Evolutionary conservation across 805 yeast species (phyloP).

Genomic region (Kodamaea jinghongensis): DNA sequence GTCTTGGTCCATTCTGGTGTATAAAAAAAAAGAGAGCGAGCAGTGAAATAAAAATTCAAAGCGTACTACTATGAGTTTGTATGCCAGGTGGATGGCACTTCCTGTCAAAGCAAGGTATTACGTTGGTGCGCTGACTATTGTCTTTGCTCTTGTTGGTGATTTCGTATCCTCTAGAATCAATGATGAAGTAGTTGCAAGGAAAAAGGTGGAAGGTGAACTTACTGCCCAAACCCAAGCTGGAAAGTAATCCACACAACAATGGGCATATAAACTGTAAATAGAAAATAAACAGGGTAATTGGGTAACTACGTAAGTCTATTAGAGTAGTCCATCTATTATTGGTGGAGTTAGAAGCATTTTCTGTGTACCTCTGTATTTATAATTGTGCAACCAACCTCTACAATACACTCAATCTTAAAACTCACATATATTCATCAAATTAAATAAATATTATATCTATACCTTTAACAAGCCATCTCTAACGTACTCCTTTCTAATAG

Average conservation of each 20-base stretch:
- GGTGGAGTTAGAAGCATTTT: not conserved
- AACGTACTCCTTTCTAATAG: constrained; percentile 47
- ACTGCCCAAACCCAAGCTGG: constrained; percentile 6
- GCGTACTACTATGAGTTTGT: constrained; percentile 22
- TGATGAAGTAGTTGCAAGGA: constrained; percentile 35
- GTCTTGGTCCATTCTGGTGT: not conserved
- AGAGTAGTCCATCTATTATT: not conserved
- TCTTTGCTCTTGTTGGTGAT: constrained; percentile 40
- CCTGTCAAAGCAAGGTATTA: constrained; percentile 41
- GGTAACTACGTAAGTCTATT: no score
- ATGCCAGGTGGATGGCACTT: constrained; percentile 39
- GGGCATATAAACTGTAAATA: no score
- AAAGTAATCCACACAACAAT: no score
- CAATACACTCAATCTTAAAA: no score
- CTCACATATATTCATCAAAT: no score
- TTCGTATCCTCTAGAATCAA: constrained; percentile 34
- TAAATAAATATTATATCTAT: not conserved
- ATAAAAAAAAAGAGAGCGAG: not conserved
- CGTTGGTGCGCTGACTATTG: constrained; percentile 39
- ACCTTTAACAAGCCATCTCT: constrained; percentile 21
- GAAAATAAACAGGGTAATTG: no score
- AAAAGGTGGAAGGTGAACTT: constrained; percentile 25
- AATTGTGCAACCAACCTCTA: not conserved
- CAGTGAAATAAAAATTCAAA: not conserved
- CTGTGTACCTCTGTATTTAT: not conserved